Evolutionary conservation across 208 protist genomes (phyloP).

Genomic region (Acanthamoeba lugdunensis): DNA sequence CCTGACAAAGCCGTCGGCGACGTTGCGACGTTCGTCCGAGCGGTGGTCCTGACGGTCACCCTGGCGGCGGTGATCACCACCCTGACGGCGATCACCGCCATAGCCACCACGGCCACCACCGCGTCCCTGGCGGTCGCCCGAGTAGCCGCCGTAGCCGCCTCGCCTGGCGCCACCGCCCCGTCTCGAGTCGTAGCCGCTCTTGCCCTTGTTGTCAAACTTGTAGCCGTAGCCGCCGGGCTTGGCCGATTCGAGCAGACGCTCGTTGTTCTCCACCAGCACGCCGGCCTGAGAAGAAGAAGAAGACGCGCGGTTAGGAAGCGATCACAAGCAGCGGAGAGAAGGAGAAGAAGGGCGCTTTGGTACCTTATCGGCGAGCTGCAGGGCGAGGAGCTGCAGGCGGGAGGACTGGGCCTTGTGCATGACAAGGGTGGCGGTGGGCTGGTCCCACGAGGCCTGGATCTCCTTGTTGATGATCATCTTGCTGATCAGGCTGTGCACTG

Average conservation of each 20-base stretch:
- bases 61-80: neutral
- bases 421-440: slow-evolving; percentile 85
- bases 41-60: neutral
- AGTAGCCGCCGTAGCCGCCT: slow-evolving; percentile 42
- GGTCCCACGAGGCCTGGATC: slow-evolving; percentile 86
- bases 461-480: slow-evolving; percentile 88
- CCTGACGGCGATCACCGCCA: neutral
- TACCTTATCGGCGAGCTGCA: slow-evolving; percentile 88
- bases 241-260: slow-evolving; percentile 53
- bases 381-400: slow-evolving; percentile 86
- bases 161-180: slow-evolving; percentile 17
- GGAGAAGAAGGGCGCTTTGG: neutral
- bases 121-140: neutral
- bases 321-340: neutral
- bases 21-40: neutral
- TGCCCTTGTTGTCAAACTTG: slow-evolving; percentile 45
- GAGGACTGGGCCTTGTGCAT: slow-evolving; percentile 85
- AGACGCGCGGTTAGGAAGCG: neutral
- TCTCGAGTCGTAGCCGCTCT: slow-evolving; percentile 27
- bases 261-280: slow-evolving; percentile 71
- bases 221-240: slow-evolving; percentile 57
- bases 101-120: slow-evolving; percentile 8
- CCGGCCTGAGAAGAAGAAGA: neutral
- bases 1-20: slow-evolving; percentile 25
- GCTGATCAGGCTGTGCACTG: slow-evolving; percentile 84